A percentile compares a stretch with the other conserved stretches of the same genome.
Conservation (phyloP, 1,284 basidiomycete species). For the Malassezia sympodialis region DNA sequence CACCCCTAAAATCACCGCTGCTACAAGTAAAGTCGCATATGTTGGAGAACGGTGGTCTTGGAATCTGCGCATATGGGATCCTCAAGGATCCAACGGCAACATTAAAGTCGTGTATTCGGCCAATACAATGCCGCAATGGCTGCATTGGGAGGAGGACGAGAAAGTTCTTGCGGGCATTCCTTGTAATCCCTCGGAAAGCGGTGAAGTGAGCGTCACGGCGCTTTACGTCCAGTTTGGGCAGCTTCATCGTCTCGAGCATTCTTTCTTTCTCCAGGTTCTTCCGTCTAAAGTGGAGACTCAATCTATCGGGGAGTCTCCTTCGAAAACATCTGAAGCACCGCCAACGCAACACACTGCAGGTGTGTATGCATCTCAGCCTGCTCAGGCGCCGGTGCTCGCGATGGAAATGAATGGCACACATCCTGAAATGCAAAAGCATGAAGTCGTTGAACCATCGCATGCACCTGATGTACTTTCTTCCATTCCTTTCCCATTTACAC, state of each 20-base stretch:
- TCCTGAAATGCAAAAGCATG: constrained; percentile 31
- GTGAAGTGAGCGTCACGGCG: constrained; percentile 33
- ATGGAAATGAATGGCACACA: neutral
- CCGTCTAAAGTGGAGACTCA: neutral
- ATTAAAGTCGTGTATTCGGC: constrained; percentile 69
- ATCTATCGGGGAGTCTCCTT: neutral
- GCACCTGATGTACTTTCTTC: constrained; percentile 31
- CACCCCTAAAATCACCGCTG: constrained; percentile 51
- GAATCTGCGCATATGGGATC: constrained; percentile 93
- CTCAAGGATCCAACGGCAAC: constrained; percentile 55
- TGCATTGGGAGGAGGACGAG: constrained; percentile 66
- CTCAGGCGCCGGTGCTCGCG: neutral
- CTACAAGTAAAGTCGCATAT: constrained; percentile 56
- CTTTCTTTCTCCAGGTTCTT: constrained; percentile 32
- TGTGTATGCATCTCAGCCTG: neutral
- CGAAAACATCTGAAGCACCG: neutral
- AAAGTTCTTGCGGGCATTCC: constrained; percentile 36
- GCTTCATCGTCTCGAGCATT: constrained; percentile 36
- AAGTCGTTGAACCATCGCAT: constrained; percentile 36
- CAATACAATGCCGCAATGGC: constrained; percentile 70
- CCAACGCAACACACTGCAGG: neutral
- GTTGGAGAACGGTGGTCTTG: constrained; percentile 71
- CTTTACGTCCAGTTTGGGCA: constrained; percentile 37
- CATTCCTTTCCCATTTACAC: constrained; percentile 39
- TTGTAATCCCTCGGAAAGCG: constrained; percentile 23